Evolutionary conservation across 2,329 filamentous ascomycete species (phyloP), one percentile per base, ranked within the genome.

Genomic region (Alternaria dauci): DNA sequence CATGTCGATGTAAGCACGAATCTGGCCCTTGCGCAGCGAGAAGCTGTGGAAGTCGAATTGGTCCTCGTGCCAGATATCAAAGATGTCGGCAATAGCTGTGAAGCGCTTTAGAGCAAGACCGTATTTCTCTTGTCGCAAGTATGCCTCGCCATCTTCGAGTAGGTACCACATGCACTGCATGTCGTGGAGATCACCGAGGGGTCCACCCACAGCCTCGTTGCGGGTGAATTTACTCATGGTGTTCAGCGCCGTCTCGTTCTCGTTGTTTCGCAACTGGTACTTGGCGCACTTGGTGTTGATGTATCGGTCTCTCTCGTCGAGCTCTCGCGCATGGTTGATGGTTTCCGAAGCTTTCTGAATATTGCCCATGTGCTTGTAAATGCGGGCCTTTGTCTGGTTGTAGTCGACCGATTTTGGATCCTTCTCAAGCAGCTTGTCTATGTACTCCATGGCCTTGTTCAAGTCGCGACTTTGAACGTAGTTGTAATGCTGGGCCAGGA

Each of bases 131-230:
- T 93, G 91, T 52, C 95, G 89, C 58, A 91, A 84, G 77, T 94
- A 93, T 3, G 94, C 89, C 81, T 97, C 92, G 56, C 93, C 95
- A 75, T 99, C 96, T 80, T 99, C 95, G 5, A 92, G 95, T 72
- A 99, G 82, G 77, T 89, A 99, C 96, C 95, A 99, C 70, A 98
- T 88, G 77, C 94, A 97, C 81, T 99, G 95, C 95, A 99, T 99
- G 71, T 99, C 95, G 67, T 96, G 86, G 36, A 99, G 87, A 78
- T 99, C 95, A 48, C 91, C 91, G 41, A 99, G 83, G 5, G 96
- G 92, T 1, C 95, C 95, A 6, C 93, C 93, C 12, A 90, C 86
- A 4, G 93, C 91, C 74, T 99, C 95, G 53, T 94, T 94, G 55
- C 94, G 87, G 0, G 96, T 99, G 80, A 99, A 99, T 66, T 97